These are phyloP conservation scores for Juncus inflexus DNA, from an alignment of 176 grass and related monocot species.

Conservation along the genomic window DNA sequence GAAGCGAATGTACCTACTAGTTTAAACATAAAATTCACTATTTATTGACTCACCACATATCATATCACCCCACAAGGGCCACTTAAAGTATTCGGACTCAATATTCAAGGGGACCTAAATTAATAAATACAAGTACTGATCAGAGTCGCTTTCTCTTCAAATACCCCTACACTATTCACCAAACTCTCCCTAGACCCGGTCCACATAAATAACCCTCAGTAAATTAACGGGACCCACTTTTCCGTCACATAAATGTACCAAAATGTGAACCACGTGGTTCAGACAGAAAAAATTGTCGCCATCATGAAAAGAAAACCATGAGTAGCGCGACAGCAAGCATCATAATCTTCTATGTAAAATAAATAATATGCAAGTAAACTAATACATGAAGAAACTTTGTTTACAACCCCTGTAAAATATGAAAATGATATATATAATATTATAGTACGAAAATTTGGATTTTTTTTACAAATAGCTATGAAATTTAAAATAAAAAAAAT, in stretches of 20 bases:
- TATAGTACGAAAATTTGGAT: background rate
- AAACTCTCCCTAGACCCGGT: background rate
- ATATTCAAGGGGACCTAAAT: too few species aligned
- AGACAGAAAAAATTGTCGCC: background rate
- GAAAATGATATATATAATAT: too few species aligned
- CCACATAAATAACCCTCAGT: background rate
- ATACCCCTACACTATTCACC: background rate
- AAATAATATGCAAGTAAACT: background rate
- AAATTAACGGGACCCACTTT: background rate
- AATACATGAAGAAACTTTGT: background rate
- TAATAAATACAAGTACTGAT: slow-evolving; percentile 21
- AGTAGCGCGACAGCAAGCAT: slow-evolving; percentile 18
- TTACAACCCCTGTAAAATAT: too few species aligned
- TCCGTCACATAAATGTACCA: slow-evolving; percentile 4
- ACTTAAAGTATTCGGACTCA: too few species aligned
- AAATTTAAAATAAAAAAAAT: background rate
- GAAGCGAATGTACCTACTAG: too few species aligned
- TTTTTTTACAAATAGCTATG: background rate
- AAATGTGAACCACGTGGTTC: too few species aligned
- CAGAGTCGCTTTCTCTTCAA: slow-evolving; percentile 25
- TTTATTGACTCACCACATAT: too few species aligned
- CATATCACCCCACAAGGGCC: too few species aligned
- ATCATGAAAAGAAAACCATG: slow-evolving; percentile 5
- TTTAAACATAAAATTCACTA: too few species aligned
- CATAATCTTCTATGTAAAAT: background rate